A percentile compares a stretch with the other conserved stretches of the same genome.
phyloP scores from a whole-genome alignment of 331 rosid species.

The Spiraea crenata region DNA sequence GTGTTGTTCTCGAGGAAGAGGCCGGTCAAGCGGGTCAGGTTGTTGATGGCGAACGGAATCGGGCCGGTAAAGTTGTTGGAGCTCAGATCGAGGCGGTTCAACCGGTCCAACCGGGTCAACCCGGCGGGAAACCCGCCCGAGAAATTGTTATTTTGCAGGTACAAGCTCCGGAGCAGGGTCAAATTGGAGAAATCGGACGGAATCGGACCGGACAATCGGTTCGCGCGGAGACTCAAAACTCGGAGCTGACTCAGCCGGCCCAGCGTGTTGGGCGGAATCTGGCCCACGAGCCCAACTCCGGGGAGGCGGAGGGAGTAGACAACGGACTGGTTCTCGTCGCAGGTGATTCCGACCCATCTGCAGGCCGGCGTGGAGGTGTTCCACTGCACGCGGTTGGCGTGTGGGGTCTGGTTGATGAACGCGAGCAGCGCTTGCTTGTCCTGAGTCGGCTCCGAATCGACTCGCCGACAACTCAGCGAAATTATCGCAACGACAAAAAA shows the following conservation, averaged over 20 bases:
- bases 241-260: conserved; percentile 62
- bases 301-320: conserved; percentile 67
- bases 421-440: conserved; percentile 84
- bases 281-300: conserved; percentile 76
- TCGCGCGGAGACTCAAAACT: conserved; percentile 78
- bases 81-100: conserved; percentile 69
- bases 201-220: conserved; percentile 66
- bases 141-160: conserved; percentile 58
- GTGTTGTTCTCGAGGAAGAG: conserved; percentile 54
- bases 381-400: conserved; percentile 70
- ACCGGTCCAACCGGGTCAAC: conserved; percentile 45
- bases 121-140: conserved; percentile 61
- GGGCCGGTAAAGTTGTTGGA: conserved; percentile 59
- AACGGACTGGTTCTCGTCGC: conserved; percentile 48
- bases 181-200: conserved; percentile 79
- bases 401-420: conserved; percentile 55
- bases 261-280: conserved; percentile 59
- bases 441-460: conserved; percentile 66
- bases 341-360: conserved; percentile 70
- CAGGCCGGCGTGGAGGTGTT: conserved; percentile 68
- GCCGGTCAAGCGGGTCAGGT: conserved; percentile 56
- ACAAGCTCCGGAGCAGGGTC: conserved; percentile 58
- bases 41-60: conserved; percentile 70
- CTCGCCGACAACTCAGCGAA: conserved; percentile 24
- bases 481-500: conserved; percentile 21